phyloP scores from a whole-genome alignment of 2,329 filamentous ascomycete genomes.

The Trichoderma aggressivum region DNA sequence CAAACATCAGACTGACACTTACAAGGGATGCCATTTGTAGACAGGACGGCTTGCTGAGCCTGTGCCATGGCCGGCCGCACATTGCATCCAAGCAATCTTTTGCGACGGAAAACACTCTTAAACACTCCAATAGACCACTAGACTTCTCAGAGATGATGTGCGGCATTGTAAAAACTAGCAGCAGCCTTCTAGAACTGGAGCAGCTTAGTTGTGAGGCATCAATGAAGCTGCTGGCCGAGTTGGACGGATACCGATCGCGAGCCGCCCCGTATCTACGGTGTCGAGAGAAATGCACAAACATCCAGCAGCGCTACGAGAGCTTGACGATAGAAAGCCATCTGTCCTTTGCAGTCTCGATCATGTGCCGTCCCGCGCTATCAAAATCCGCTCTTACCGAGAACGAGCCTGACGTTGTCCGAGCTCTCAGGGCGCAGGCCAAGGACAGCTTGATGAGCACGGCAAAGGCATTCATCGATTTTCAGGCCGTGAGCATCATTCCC shows the following conservation, averaged over 20 bases:
- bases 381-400: not conserved
- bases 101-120: not conserved
- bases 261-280: not conserved
- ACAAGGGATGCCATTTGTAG: not conserved
- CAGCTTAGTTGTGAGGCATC: not conserved
- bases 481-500: constrained; percentile 9
- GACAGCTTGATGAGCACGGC: constrained; percentile 10
- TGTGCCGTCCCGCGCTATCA: constrained; percentile 5
- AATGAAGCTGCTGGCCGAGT: not conserved
- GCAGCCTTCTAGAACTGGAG: not conserved
- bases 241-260: constrained; percentile 9
- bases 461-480: constrained; percentile 10
- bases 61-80: constrained; percentile 11
- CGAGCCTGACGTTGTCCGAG: not conserved
- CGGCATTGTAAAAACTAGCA: not conserved
- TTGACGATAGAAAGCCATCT: constrained; percentile 1
- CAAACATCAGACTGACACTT: not conserved
- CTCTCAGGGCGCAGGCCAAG: constrained; percentile 3
- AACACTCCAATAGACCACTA: not conserved
- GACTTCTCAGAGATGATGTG: not conserved
- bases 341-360: not conserved
- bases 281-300: constrained; percentile 1
- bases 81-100: not conserved
- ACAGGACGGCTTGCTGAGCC: constrained; percentile 12
- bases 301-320: constrained; percentile 11